phyloP scores from a whole-genome alignment of 2,329 filamentous ascomycete species.

The Volutella citrinella region DNA sequence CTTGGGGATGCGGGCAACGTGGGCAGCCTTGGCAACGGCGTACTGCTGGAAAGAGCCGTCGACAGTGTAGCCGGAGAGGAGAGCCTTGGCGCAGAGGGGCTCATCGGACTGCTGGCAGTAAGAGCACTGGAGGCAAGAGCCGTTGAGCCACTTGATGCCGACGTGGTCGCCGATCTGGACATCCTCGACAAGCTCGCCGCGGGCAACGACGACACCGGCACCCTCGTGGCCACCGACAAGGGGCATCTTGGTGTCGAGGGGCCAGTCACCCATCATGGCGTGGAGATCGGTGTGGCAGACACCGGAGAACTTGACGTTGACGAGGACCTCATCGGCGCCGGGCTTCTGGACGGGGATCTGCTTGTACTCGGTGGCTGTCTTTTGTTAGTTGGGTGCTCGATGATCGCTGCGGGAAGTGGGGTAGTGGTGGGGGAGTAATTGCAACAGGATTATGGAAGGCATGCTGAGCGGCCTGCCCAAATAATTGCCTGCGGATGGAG shows the following conservation, averaged over 20 bases:
- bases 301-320: conserved; percentile 87
- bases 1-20: conserved; percentile 80
- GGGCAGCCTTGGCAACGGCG: conserved; percentile 79
- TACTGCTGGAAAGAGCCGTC: conserved; percentile 95
- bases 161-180: conserved; percentile 80
- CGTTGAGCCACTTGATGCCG: conserved; percentile 93
- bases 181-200: conserved; percentile 73
- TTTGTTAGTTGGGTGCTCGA: conserved; percentile 13
- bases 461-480: too few relatives aligned
- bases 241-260: conserved; percentile 75
- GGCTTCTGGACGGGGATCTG: conserved; percentile 79
- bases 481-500: too few relatives aligned
- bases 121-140: conserved; percentile 76
- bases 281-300: conserved; percentile 85
- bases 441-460: too few relatives aligned
- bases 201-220: conserved; percentile 78
- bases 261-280: conserved; percentile 88
- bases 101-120: conserved; percentile 83
- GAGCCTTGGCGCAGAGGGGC: conserved; percentile 72
- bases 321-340: conserved; percentile 83
- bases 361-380: conserved; percentile 64
- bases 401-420: conserved; percentile 14
- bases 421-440: too few relatives aligned
- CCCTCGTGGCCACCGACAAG: conserved; percentile 80
- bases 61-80: conserved; percentile 86